Conservation (phyloP, 208 protist genomes). For the Hexamita inflata region DNA sequence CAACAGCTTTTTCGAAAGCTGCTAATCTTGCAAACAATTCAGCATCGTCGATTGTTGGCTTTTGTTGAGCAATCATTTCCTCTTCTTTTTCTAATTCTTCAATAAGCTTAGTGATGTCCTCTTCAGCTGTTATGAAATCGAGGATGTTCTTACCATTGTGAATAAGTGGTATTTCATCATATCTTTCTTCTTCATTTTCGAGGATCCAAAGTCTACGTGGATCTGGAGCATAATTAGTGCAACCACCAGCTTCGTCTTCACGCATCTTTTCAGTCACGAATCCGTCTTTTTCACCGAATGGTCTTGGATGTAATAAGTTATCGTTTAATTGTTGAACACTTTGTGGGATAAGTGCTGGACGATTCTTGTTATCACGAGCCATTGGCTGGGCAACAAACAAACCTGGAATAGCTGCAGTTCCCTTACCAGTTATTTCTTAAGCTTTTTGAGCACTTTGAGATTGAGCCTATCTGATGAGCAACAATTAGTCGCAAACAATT, state of each 20-base stretch:
- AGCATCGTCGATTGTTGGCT: constrained; percentile 70
- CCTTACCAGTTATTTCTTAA: constrained; percentile 45
- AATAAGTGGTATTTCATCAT: constrained; percentile 95
- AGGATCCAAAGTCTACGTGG: constrained; percentile 56
- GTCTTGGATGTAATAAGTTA: background rate
- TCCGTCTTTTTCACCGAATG: constrained; percentile 11
- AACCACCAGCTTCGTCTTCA: constrained; percentile 69
- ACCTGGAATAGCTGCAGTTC: no score
- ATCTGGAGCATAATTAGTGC: constrained; percentile 67
- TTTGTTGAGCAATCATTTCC: constrained; percentile 64
- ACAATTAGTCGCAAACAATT: constrained; percentile 73
- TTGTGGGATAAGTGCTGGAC: constrained; percentile 58
- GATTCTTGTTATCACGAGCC: constrained; percentile 46
- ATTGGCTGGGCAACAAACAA: constrained; percentile 48
- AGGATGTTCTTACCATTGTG: constrained; percentile 97
- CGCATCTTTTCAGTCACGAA: constrained; percentile 59
- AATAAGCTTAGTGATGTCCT: constrained; percentile 71
- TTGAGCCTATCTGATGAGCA: constrained; percentile 63
- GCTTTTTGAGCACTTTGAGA: constrained; percentile 59
- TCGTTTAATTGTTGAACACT: constrained; percentile 46
- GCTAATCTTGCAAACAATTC: constrained; percentile 39
- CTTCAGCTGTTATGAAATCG: constrained; percentile 84
- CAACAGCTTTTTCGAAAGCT: background rate
- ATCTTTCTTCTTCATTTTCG: constrained; percentile 78
- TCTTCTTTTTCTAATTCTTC: constrained; percentile 61